Conservation (phyloP, 129 eudicot species). For the Flaveria brownii region DNA sequence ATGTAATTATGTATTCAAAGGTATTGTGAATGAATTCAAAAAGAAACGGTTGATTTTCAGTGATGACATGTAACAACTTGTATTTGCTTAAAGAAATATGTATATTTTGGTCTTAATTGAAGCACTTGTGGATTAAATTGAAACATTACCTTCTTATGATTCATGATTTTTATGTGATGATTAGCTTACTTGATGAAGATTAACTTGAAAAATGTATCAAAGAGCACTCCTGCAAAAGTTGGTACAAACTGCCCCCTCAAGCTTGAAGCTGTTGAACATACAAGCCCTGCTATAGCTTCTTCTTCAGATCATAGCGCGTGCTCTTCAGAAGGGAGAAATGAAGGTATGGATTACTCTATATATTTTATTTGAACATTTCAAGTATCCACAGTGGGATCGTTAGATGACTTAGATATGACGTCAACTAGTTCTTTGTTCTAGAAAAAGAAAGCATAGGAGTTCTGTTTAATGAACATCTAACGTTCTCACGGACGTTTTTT, state of each 20-base stretch:
- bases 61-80: not conserved
- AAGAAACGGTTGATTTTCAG: not conserved
- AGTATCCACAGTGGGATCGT: not conserved
- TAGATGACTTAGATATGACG: not conserved
- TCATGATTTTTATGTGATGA: conserved; percentile 1
- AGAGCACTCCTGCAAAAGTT: conserved; percentile 16
- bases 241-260: conserved; percentile 10
- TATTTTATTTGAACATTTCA: not conserved
- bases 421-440: not conserved
- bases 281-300: conserved; percentile 4
- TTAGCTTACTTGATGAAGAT: conserved; percentile 41
- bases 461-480: not conserved
- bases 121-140: not conserved
- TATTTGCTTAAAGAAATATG: not conserved
- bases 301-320: conserved; percentile 8
- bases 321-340: conserved; percentile 27
- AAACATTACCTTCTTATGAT: not conserved
- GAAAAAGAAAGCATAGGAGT: not conserved
- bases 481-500: not conserved
- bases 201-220: conserved; percentile 19
- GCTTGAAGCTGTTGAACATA: conserved; percentile 9
- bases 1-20: not conserved
- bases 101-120: not conserved
- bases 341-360: conserved; percentile 21
- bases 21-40: not conserved